These are phyloP conservation scores for Asterella californica DNA, from an alignment of 225 moss, liverwort and hornwort genomes.

Conservation along the genomic window DNA sequence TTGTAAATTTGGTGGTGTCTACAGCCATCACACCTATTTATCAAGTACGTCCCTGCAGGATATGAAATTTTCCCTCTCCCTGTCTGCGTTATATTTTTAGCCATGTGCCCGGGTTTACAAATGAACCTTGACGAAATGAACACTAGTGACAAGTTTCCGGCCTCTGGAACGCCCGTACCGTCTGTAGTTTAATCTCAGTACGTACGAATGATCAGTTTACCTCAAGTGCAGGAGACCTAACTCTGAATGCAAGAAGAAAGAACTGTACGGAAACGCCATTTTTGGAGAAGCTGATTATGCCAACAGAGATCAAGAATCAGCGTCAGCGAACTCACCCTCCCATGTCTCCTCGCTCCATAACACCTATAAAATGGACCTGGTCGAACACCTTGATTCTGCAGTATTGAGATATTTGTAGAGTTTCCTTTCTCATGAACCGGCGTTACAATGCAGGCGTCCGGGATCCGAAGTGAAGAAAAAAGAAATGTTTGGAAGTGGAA, in stretches of 20 bases:
- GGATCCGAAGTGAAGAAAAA: slow-evolving; percentile 71
- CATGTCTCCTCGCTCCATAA: not conserved
- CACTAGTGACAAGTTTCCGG: not conserved
- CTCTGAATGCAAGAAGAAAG: slow-evolving; percentile 49
- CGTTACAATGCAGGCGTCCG: slow-evolving; percentile 36
- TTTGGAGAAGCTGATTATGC: slow-evolving; percentile 25
- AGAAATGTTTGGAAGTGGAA: slow-evolving; percentile 93
- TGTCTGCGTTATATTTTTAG: not conserved
- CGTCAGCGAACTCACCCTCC: slow-evolving; percentile 34
- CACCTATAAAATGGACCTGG: not conserved
- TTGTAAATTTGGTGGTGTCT: not conserved
- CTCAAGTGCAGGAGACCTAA: slow-evolving; percentile 45
- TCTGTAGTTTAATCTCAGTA: not conserved
- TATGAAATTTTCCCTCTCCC: not conserved
- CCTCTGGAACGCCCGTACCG: not conserved
- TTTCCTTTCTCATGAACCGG: not conserved
- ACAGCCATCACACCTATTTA: not conserved
- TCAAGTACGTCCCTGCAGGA: no score
- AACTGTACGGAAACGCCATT: slow-evolving; percentile 48
- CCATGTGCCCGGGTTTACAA: not conserved
- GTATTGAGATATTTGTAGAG: not conserved
- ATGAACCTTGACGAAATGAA: not conserved
- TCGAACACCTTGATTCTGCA: not conserved
- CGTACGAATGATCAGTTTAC: not conserved
- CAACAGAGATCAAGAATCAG: slow-evolving; percentile 27